Percentiles rank a stretch among this genome's conserved stretches.
Conservation (phyloP, 1,139 yeast genomes). For the Blastobotrys elegans region DNA sequence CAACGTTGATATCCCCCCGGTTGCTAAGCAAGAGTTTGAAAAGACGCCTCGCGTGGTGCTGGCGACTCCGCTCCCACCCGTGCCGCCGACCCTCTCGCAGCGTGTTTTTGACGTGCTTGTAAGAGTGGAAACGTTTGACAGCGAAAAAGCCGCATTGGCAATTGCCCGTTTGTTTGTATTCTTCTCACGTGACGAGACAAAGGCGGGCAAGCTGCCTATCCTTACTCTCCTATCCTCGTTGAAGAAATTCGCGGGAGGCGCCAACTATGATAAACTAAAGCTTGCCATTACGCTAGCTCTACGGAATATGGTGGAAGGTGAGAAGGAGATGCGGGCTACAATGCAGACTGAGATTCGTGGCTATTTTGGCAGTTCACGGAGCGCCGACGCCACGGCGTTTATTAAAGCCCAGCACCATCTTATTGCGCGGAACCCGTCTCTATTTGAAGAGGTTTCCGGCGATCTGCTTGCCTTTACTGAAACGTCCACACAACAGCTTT, state of each 20-base stretch:
- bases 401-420: conserved; percentile 53
- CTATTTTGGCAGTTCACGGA: conserved; percentile 37
- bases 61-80: neutral
- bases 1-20: conserved; percentile 23
- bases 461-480: conserved; percentile 35
- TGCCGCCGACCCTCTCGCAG: neutral
- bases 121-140: conserved; percentile 38
- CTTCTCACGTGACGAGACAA: conserved; percentile 44
- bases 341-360: conserved; percentile 37
- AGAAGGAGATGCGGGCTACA: conserved; percentile 44
- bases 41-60: neutral
- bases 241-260: conserved; percentile 27
- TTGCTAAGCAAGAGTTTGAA: conserved; percentile 5
- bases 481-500: conserved; percentile 17
- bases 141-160: conserved; percentile 46
- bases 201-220: conserved; percentile 40
- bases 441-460: conserved; percentile 51
- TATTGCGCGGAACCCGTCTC: conserved; percentile 54
- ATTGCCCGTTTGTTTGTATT: conserved; percentile 50
- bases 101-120: conserved; percentile 28
- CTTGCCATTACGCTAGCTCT: conserved; percentile 41
- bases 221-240: conserved; percentile 31
- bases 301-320: conserved; percentile 67
- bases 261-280: conserved; percentile 30
- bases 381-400: conserved; percentile 48